A percentile compares a stretch with the other conserved stretches of the same genome.
These are phyloP conservation scores for Asterella californica DNA, from an alignment of 225 moss, liverwort and hornwort species.

Conservation along the genomic window DNA sequence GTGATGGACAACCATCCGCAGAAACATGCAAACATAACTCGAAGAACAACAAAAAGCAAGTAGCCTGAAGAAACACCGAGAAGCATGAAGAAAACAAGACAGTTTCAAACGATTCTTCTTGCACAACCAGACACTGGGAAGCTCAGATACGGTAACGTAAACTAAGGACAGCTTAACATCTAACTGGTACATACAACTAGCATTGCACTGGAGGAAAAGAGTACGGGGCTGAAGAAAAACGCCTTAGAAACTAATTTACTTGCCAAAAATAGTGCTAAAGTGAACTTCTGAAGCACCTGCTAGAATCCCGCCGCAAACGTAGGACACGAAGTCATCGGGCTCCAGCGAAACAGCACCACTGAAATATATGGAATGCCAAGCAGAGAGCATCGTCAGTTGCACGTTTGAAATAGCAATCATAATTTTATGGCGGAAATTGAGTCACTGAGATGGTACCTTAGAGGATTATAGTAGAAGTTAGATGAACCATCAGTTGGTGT, in stretches of 20 bases:
- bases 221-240: neutral
- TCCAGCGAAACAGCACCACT: constrained; percentile 82
- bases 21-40: neutral
- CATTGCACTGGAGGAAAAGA: no score
- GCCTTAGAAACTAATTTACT: neutral
- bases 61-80: neutral
- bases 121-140: no score
- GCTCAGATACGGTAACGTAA: no score
- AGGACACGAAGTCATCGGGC: constrained; percentile 68
- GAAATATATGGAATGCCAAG: constrained; percentile 11
- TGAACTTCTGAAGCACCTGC: constrained; percentile 48
- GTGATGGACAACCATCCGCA: no score
- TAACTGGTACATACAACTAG: neutral
- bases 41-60: neutral
- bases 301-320: constrained; percentile 90
- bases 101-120: neutral
- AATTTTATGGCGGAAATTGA: neutral
- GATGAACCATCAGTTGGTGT: constrained; percentile 59
- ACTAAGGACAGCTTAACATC: neutral
- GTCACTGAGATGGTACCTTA: constrained; percentile 49
- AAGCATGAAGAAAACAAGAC: neutral
- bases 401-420: neutral
- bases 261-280: neutral
- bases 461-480: constrained; percentile 82
- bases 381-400: neutral